These are phyloP conservation scores for Pythium utonaiense DNA, from an alignment of 352 stramenopile species.

Conservation along the genomic window DNA sequence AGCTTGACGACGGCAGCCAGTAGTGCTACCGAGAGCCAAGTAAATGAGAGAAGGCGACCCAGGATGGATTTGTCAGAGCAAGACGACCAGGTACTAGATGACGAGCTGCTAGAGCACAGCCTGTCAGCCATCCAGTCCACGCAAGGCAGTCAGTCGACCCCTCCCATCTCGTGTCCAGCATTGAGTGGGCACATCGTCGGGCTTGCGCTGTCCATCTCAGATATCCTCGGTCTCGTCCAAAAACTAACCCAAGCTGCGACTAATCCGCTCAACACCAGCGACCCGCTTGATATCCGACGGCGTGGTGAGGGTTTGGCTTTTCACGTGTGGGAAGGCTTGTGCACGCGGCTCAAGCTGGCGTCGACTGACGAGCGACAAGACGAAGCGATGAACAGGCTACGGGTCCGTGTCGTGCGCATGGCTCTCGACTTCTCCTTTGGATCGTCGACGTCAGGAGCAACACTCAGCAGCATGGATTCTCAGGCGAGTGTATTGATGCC, in stretches of 20 bases:
- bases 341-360: constrained; percentile 28
- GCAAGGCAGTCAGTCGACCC: neutral
- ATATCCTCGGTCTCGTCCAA: constrained; percentile 41
- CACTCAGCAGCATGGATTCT: constrained; percentile 14
- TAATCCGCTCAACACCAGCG: constrained; percentile 1
- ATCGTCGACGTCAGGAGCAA: constrained; percentile 2
- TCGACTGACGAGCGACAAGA: neutral
- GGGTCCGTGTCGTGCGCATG: constrained; percentile 39
- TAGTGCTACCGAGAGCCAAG: neutral
- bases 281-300: neutral
- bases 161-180: constrained; percentile 16
- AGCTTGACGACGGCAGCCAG: constrained; percentile 16
- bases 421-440: constrained; percentile 58
- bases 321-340: constrained; percentile 42
- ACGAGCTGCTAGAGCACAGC: constrained; percentile 5
- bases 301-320: constrained; percentile 8
- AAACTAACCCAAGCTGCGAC: constrained; percentile 21
- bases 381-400: constrained; percentile 26
- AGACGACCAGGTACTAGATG: constrained; percentile 14
- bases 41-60: neutral
- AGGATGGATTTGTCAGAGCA: constrained; percentile 15
- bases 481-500: constrained; percentile 14
- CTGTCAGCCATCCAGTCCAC: constrained; percentile 6
- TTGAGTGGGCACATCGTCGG: constrained; percentile 30
- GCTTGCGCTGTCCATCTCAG: constrained; percentile 46